Evolutionary conservation across 1,284 basidiomycete species (phyloP).

Genomic region (Irpex sp.): DNA sequence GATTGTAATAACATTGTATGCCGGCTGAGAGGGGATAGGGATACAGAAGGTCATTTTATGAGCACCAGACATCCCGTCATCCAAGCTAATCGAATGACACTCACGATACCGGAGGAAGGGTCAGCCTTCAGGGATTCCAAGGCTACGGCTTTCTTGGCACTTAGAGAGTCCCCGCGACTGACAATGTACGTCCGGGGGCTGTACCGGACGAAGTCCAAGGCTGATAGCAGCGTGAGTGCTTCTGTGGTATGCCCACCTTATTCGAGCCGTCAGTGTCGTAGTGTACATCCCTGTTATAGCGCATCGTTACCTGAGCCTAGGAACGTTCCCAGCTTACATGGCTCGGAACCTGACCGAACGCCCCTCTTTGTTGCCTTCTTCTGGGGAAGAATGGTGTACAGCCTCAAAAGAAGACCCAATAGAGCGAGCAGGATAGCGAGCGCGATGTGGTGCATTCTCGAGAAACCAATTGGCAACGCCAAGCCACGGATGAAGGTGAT

Average conservation of each 20-base stretch:
- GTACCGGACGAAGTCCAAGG: conserved; percentile 78
- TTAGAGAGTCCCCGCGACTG: conserved; percentile 81
- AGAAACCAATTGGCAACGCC: not conserved
- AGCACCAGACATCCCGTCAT: not conserved
- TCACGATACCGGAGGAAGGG: conserved; percentile 16
- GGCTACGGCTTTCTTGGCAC: conserved; percentile 63
- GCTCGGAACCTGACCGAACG: conserved; percentile 17
- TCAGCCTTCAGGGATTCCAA: conserved; percentile 52
- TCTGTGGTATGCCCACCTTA: conserved; percentile 95
- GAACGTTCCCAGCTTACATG: conserved; percentile 54
- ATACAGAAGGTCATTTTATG: conserved; percentile 2
- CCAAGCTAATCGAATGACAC: conserved; percentile 15
- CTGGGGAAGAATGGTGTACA: conserved; percentile 9
- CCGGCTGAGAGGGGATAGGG: conserved; percentile 12
- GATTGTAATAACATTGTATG: conserved; percentile 59
- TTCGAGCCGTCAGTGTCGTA: conserved; percentile 3
- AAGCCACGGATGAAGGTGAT: not conserved
- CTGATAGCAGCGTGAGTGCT: conserved; percentile 72
- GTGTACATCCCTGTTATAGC: not conserved
- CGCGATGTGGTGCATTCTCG: not conserved
- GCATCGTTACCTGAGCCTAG: conserved; percentile 53
- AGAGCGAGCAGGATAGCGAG: conserved; percentile 1
- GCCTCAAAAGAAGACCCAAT: conserved; percentile 3
- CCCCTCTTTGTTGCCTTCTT: not conserved
- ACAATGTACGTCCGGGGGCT: conserved; percentile 78